Base-by-base conservation (phyloP, 768 basidiomycete genomes). In the Panus rudis region DNA sequence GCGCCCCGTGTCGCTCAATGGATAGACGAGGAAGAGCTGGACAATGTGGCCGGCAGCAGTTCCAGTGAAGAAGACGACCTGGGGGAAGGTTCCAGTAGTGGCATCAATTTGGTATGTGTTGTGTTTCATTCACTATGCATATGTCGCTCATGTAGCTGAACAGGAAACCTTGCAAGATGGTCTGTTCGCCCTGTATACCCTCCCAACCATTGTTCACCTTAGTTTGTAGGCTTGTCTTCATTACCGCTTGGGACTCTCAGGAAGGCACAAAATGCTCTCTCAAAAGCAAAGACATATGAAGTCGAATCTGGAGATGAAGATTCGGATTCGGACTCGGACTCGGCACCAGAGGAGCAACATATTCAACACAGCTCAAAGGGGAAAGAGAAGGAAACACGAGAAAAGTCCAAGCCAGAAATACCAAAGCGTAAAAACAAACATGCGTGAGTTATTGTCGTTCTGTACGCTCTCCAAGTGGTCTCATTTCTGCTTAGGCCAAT, bases 391-490 rank as follows among this genome's bases (percentile, higher is more conserved):
- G 61, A 52, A 53, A 68, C 65, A 43, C 63, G 41, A 39, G 40
- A n/a, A n/a, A n/a, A n/a, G n/a, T n/a, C n/a, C n/a, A 69, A 69
- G 43, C 70, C 62, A 27, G 67, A 72, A 45, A 67, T 78, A 3
- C 57, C 69, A 11, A 84, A 84, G 62, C 73, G 92, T 32, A 59
- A 72, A 4, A 77, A 75, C 57, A 96, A 97, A 56, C 84, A 94
- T 64, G 90, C 93, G 92, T 93, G 63, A 49, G 90, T 73, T 20
- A 12, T 21, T 33, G 12, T 19, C 4, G 22, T n/a, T 12, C 27
- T 30, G 10, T 30, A 10, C 28, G 10, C 10, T 30, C 28, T 16
- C 16, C 10, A 30, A 16, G 10, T 16, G 10, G 10, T 10, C 28
- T 30, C 28, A 30, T 30, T 7, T 46, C 20, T 30, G 10, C 28